These are phyloP conservation scores for Nectriaceae sp. DNA, from an alignment of 2,329 filamentous ascomycete species.

Conservation along the genomic window DNA sequence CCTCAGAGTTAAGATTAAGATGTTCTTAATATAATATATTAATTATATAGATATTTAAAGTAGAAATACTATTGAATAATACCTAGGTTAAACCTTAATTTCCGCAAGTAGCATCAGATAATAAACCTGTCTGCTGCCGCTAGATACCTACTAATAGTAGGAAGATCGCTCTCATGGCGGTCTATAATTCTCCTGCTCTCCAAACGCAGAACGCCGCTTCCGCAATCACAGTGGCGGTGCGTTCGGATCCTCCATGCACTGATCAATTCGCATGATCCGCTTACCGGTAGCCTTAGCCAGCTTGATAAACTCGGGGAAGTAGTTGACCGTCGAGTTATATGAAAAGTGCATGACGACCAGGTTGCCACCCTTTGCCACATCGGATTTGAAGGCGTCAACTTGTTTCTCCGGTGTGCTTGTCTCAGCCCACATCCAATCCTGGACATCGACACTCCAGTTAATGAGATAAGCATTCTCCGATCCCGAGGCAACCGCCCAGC, in stretches of 20 bases:
- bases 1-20: too few relatives aligned
- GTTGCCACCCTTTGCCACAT: conserved; percentile 62
- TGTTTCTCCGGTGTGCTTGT: conserved; percentile 65
- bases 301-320: conserved; percentile 65
- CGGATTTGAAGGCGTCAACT: conserved; percentile 64
- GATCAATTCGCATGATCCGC: conserved; percentile 66
- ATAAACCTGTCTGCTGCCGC: too few relatives aligned
- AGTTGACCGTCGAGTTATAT: conserved; percentile 63
- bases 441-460: conserved; percentile 70
- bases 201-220: neutral
- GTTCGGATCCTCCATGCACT: conserved; percentile 64
- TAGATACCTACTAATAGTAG: too few relatives aligned
- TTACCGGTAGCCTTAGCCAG: conserved; percentile 65
- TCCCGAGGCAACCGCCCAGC: conserved; percentile 54
- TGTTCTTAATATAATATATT: too few relatives aligned
- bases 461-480: conserved; percentile 59
- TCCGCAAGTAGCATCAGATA: too few relatives aligned
- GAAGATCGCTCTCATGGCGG: too few relatives aligned
- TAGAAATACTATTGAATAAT: too few relatives aligned
- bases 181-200: neutral
- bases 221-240: conserved; percentile 45
- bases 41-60: too few relatives aligned
- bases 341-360: conserved; percentile 72
- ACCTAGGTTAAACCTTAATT: too few relatives aligned
- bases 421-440: conserved; percentile 70